A percentile compares a stretch with the other conserved stretches of the same genome.
Evolutionary conservation across 1,284 basidiomycete genomes (phyloP).

Genomic region (Sanguinoderma infundibulare): DNA sequence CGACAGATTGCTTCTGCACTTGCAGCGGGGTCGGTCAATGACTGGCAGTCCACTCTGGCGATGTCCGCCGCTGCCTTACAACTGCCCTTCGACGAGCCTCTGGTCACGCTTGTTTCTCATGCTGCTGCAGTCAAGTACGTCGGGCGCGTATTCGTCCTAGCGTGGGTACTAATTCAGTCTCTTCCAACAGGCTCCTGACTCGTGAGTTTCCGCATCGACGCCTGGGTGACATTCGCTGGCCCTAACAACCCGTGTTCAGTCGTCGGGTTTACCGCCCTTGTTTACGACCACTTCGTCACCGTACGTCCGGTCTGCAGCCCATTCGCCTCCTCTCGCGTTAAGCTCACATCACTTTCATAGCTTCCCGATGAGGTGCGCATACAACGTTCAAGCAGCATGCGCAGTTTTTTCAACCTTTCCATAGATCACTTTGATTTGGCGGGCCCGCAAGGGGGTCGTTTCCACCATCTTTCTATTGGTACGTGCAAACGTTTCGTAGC

Average conservation of each 20-base stretch:
- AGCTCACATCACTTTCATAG: conserved; percentile 18
- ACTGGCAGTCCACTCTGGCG: conserved; percentile 21
- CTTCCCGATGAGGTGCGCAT: conserved; percentile 33
- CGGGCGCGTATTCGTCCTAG: neutral
- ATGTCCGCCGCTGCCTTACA: conserved; percentile 28
- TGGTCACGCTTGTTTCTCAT: conserved; percentile 31
- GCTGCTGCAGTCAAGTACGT: conserved; percentile 35
- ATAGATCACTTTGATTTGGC: conserved; percentile 36
- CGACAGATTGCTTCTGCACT: neutral
- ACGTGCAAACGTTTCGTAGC: conserved; percentile 6
- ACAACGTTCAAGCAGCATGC: neutral
- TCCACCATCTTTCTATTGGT: conserved; percentile 36
- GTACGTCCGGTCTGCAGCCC: conserved; percentile 20
- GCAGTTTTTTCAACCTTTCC: neutral
- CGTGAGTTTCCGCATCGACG: conserved; percentile 24
- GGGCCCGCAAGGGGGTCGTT: conserved; percentile 31
- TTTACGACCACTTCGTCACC: conserved; percentile 37
- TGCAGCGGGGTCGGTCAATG: conserved; percentile 22
- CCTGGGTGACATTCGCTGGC: neutral
- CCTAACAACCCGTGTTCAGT: conserved; percentile 21
- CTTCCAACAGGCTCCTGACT: conserved; percentile 31
- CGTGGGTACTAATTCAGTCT: conserved; percentile 12
- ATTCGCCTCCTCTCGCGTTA: neutral
- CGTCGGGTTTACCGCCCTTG: conserved; percentile 33
- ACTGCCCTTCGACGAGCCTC: conserved; percentile 25